Conservation (phyloP, 225 moss, liverwort and hornwort genomes). For the Ulota crispa region DNA sequence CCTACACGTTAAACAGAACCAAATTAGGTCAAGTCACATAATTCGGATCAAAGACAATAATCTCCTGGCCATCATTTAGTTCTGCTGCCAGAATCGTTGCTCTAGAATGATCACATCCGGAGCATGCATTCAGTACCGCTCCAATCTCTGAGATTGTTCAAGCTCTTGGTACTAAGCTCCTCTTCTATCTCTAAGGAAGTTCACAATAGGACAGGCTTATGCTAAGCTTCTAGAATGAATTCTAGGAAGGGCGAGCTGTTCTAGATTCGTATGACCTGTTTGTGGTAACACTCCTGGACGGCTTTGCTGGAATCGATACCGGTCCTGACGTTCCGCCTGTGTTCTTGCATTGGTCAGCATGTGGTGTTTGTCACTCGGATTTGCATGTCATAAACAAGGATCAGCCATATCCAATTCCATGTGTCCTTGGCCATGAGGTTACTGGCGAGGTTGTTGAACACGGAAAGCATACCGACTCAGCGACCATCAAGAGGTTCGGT, state of each 20-base stretch:
- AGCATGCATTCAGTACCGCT: background rate
- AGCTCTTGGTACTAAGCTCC: background rate
- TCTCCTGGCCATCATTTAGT: background rate
- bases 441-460: constrained; percentile 90
- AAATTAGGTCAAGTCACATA: background rate
- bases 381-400: constrained; percentile 88
- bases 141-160: background rate
- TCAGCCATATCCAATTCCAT: constrained; percentile 83
- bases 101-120: background rate
- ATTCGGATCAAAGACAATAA: background rate
- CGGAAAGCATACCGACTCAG: constrained; percentile 79
- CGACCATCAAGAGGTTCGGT: constrained; percentile 72
- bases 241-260: background rate
- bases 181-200: background rate
- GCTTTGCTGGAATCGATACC: background rate
- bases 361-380: constrained; percentile 99
- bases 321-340: constrained; percentile 17
- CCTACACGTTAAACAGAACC: background rate
- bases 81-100: background rate
- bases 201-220: background rate
- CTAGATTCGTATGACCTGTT: background rate
- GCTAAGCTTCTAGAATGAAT: background rate
- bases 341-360: constrained; percentile 57
- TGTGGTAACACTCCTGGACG: background rate
- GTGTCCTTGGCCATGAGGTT: constrained; percentile 93